Conservation (phyloP, 2,329 filamentous ascomycete genomes). For the Graphium sp. region DNA sequence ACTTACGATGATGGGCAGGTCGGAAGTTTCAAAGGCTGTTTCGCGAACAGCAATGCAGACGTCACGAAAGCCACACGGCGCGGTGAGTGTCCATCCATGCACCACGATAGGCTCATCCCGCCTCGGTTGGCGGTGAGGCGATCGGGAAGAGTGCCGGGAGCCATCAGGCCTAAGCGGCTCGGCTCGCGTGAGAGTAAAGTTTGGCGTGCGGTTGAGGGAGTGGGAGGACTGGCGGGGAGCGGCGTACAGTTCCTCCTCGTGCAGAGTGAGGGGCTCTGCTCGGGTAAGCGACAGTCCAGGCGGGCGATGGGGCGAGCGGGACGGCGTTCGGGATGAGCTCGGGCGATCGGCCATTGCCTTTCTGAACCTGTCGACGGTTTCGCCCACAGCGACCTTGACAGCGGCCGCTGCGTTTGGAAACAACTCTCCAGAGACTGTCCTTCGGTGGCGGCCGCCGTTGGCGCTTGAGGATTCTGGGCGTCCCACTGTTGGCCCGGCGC, state of each 20-base stretch:
- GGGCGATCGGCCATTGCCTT: conserved; percentile 13
- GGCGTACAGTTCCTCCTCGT: too few species aligned
- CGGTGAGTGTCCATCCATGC: conserved; percentile 71
- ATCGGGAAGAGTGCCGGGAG: conserved; percentile 10
- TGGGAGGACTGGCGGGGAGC: too few species aligned
- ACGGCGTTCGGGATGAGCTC: neutral
- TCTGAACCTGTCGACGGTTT: conserved; percentile 10
- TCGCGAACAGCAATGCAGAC: conserved; percentile 70
- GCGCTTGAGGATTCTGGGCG: too few species aligned
- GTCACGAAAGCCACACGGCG: conserved; percentile 70
- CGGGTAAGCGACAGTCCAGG: too few species aligned
- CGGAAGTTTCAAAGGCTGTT: conserved; percentile 57
- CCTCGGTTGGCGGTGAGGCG: neutral
- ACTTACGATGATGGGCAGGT: conserved; percentile 77
- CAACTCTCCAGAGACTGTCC: conserved; percentile 28
- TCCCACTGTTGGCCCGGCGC: too few species aligned
- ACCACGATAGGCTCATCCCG: conserved; percentile 68
- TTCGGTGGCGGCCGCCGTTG: conserved; percentile 22
- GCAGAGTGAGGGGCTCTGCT: too few species aligned
- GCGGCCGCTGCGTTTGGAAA: conserved; percentile 26
- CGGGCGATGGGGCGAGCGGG: conserved; percentile 19
- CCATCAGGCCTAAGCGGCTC: conserved; percentile 6
- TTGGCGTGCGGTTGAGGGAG: neutral
- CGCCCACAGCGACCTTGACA: conserved; percentile 17
- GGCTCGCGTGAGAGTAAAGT: conserved; percentile 4